Evolutionary conservation across 257 asterid genomes (phyloP), one percentile per base, ranked within the genome.

Genomic region (Salvia rosmarinus): DNA sequence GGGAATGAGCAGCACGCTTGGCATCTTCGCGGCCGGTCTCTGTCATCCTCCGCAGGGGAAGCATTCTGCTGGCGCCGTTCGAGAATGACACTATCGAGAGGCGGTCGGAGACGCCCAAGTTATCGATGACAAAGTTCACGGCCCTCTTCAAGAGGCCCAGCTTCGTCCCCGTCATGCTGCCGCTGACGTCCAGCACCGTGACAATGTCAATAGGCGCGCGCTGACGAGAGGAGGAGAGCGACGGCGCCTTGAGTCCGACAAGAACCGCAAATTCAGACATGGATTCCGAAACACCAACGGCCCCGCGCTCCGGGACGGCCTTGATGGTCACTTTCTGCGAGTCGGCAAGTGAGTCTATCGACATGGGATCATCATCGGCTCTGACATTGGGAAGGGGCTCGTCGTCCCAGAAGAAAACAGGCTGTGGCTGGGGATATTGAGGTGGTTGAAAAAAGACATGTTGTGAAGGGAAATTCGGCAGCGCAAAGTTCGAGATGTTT

Each of bases 161-260:
- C 57, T 83, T 83, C 0, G n/a, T 9, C 10, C 85, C 83, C 0
- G 0, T 0, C 84, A 81, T 83, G 74, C 85, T 83, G 11, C 78
- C 62, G 8, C 82, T 80, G n/a, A 78, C 78, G 44, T 82, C 86
- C 0, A 82, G 77, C 17, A 82, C 86, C 0, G 74, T 67, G 0
- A 80, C 87, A 3, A 83, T 82, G 74, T 80, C 82, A n/a, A 78
- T 14, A 12, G 87, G 68, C 10, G 82, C 85, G 0, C 83, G 83
- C 9, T 71, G 67, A n/a, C n/a, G n/a, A n/a, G 56, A 6, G 54
- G 10, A 23, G n/a, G 75, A 59, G 7, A 82, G 50, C 2, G 84
- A 19, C 2, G 82, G 86, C 11, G 82, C 82, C 30, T 23, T 76
- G 20, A 82, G 32, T 5, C 75, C 70, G 3, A 82, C 76, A 0